phyloP scores from a whole-genome alignment of 352 stramenopile species.

The Phytophthora sp. region DNA sequence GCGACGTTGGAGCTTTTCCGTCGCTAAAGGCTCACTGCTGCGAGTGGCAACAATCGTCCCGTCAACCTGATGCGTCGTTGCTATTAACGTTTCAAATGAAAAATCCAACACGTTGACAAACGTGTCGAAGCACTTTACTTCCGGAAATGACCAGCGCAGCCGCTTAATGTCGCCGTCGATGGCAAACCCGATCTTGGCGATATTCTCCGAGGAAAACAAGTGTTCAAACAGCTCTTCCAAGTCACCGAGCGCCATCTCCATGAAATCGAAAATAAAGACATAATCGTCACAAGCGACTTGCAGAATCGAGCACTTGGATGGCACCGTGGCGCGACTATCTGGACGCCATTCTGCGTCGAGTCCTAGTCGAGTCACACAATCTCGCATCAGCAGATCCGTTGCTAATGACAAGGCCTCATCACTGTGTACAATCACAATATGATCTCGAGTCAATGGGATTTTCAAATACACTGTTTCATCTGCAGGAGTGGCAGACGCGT shows the following conservation, averaged over 20 bases:
- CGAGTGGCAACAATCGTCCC: constrained; percentile 25
- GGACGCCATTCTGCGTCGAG: constrained; percentile 80
- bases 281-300: constrained; percentile 71
- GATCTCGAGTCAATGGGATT: constrained; percentile 47
- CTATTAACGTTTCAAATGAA: constrained; percentile 46
- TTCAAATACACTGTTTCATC: constrained; percentile 51
- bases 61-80: constrained; percentile 37
- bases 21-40: constrained; percentile 1
- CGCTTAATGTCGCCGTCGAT: constrained; percentile 72
- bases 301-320: constrained; percentile 72
- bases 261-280: constrained; percentile 74
- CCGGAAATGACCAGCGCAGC: constrained; percentile 73
- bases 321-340: constrained; percentile 46
- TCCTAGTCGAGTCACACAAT: constrained; percentile 46
- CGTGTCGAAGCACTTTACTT: constrained; percentile 64
- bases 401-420: constrained; percentile 57
- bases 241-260: constrained; percentile 58
- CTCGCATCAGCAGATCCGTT: constrained; percentile 54
- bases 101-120: constrained; percentile 75
- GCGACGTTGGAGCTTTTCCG: constrained; percentile 34
- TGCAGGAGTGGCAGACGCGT: constrained; percentile 33
- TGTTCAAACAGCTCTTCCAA: constrained; percentile 71
- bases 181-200: constrained; percentile 71
- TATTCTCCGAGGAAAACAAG: constrained; percentile 55
- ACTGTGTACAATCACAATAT: constrained; percentile 66